Conservation (phyloP, 345 rosid genomes). For the Sisymbrium altissimum region DNA sequence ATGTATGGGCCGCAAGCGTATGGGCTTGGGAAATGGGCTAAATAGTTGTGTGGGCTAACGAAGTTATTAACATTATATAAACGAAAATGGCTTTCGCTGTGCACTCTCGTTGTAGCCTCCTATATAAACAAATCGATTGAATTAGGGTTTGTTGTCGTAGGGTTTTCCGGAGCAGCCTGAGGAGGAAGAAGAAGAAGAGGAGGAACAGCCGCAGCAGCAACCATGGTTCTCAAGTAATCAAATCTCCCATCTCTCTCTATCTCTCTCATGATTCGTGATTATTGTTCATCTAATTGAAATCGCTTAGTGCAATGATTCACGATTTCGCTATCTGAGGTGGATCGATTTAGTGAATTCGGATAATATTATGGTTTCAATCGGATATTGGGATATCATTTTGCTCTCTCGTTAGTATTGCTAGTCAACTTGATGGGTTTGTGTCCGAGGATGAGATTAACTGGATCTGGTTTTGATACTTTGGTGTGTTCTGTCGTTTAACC, state of each 20-base stretch:
- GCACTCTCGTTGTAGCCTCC: neutral
- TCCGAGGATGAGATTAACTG: neutral
- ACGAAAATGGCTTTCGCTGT: neutral
- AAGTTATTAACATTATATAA: neutral
- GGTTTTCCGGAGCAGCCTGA: slow-evolving; percentile 25
- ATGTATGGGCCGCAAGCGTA: neutral
- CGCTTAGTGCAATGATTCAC: neutral
- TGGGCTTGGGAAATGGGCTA: neutral
- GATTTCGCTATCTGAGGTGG: neutral
- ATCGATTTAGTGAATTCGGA: neutral
- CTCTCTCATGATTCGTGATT: neutral
- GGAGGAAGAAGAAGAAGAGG: slow-evolving; percentile 14
- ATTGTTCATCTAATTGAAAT: neutral
- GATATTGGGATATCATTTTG: neutral
- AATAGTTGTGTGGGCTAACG: neutral
- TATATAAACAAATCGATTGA: slow-evolving; percentile 16
- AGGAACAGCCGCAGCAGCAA: slow-evolving; percentile 15
- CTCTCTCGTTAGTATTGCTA: neutral
- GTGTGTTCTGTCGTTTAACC: neutral
- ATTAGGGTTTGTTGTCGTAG: slow-evolving; percentile 28
- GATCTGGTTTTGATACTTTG: neutral
- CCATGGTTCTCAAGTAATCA: slow-evolving; percentile 44
- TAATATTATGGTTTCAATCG: neutral
- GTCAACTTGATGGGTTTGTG: too few relatives aligned
- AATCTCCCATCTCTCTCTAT: slow-evolving; percentile 2